These are phyloP conservation scores for Yarrowia sp. DNA, from an alignment of 805 yeast genomes.

Conservation along the genomic window DNA sequence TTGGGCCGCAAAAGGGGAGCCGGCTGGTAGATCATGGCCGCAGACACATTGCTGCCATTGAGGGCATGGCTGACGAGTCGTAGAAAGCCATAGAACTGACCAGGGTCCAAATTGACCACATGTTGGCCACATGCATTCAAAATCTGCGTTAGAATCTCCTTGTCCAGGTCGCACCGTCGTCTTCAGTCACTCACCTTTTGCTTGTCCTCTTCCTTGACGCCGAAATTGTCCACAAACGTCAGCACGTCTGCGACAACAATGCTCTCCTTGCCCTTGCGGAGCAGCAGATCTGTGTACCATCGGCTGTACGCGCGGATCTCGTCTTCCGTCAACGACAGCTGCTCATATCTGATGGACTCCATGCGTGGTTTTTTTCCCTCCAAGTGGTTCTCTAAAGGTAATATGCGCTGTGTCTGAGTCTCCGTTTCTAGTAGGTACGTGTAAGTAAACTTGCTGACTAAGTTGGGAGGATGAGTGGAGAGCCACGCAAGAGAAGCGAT, in stretches of 20 bases:
- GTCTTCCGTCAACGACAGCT: conserved; percentile 45
- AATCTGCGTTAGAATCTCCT: conserved; percentile 29
- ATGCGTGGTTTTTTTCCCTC: conserved; percentile 23
- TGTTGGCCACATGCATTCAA: conserved; percentile 35
- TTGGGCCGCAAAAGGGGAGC: conserved; percentile 78
- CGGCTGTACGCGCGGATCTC: conserved; percentile 83
- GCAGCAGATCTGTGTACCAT: conserved; percentile 85
- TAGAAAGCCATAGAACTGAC: conserved; percentile 84
- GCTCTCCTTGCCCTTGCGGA: conserved; percentile 60
- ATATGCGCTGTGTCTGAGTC: neutral
- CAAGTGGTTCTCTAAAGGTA: conserved; percentile 1
- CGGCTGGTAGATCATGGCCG: conserved; percentile 33
- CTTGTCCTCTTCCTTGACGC: conserved; percentile 51
- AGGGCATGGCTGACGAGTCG: conserved; percentile 75
- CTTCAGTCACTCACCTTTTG: conserved; percentile 42
- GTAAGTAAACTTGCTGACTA: conserved; percentile 13
- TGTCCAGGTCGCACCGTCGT: no score
- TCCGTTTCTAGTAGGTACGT: neutral
- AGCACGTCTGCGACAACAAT: conserved; percentile 76
- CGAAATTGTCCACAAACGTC: conserved; percentile 73
- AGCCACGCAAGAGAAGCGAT: neutral
- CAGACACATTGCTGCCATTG: conserved; percentile 46
- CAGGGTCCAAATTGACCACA: conserved; percentile 64
- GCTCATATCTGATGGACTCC: conserved; percentile 26
- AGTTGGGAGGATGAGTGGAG: conserved; percentile 7